A percentile compares a stretch with the other conserved stretches of the same genome.
Evolutionary conservation across 139 green algal species (phyloP).

Genomic region (Choricystis sp.): DNA sequence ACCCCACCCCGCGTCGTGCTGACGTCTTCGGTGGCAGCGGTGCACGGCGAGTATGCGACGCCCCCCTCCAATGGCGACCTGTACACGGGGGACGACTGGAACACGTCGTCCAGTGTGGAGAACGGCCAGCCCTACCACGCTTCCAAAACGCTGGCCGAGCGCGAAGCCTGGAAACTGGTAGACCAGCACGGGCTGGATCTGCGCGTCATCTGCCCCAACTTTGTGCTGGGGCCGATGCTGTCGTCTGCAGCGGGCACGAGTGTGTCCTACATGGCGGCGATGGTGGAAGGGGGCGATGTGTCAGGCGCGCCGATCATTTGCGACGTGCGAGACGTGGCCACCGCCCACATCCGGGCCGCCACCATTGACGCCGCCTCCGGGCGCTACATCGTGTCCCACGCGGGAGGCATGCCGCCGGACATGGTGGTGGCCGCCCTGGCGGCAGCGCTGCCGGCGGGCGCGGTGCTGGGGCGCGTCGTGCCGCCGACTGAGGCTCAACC

Average conservation of each 20-base stretch:
- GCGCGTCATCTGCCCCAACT: constrained; percentile 51
- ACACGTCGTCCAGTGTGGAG: constrained; percentile 28
- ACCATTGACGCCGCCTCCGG: constrained; percentile 13
- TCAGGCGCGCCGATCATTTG: constrained; percentile 13
- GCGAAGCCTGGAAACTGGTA: constrained; percentile 35
- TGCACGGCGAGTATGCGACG: constrained; percentile 20
- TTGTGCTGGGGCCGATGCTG: constrained; percentile 44
- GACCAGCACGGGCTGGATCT: constrained; percentile 36
- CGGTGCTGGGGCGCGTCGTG: neutral
- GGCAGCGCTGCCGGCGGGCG: neutral
- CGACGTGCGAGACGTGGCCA: constrained; percentile 34
- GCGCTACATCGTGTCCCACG: constrained; percentile 26
- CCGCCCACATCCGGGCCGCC: constrained; percentile 25
- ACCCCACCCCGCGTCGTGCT: constrained; percentile 38
- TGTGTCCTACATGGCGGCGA: constrained; percentile 19
- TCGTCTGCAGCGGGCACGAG: constrained; percentile 7
- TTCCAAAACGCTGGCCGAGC: constrained; percentile 32
- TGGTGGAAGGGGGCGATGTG: constrained; percentile 12
- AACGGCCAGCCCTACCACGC: constrained; percentile 37
- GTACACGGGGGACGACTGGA: constrained; percentile 65
- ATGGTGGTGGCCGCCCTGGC: constrained; percentile 10
- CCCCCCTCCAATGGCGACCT: constrained; percentile 20
- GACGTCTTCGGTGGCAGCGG: constrained; percentile 44
- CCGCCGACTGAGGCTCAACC: neutral
- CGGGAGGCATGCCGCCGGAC: constrained; percentile 1